These are phyloP conservation scores for Orbilia ellipsospora DNA, from an alignment of 2,329 filamentous ascomycete genomes.

Conservation along the genomic window DNA sequence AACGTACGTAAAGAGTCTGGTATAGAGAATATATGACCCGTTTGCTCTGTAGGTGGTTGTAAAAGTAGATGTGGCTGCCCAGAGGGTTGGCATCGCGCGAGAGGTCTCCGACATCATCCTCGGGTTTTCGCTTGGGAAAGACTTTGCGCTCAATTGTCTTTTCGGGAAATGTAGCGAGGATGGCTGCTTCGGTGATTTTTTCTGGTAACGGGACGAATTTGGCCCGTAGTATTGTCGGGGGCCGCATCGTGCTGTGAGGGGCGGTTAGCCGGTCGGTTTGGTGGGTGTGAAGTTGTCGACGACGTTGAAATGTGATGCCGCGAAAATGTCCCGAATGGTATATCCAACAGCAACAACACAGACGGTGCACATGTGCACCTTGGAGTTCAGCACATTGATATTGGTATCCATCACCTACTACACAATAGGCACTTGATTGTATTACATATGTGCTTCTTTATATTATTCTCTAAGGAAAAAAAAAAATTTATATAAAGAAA, in stretches of 20 bases:
- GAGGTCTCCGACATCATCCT: conserved; percentile 39
- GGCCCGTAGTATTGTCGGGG: conserved; percentile 37
- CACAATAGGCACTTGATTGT: too few relatives aligned
- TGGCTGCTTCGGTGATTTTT: conserved; percentile 31
- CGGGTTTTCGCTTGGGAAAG: not conserved
- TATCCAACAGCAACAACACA: not conserved
- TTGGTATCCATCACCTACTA: too few relatives aligned
- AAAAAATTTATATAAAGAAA: too few relatives aligned
- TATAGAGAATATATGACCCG: conserved; percentile 63
- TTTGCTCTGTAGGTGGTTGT: conserved; percentile 62
- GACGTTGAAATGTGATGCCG: conserved; percentile 7
- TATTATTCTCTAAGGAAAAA: too few relatives aligned
- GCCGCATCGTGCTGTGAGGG: conserved; percentile 40
- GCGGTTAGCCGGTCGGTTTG: too few relatives aligned
- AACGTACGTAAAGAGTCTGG: conserved; percentile 61
- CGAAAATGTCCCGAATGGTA: conserved; percentile 14
- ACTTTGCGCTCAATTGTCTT: conserved; percentile 17
- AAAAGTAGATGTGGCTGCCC: conserved; percentile 63
- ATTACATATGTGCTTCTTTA: too few relatives aligned
- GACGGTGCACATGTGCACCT: conserved; percentile 63
- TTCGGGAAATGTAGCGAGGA: conserved; percentile 24
- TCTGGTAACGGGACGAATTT: conserved; percentile 41
- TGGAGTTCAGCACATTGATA: conserved; percentile 67
- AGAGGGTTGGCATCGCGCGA: conserved; percentile 56
- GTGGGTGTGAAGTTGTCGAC: too few relatives aligned